These are phyloP conservation scores for Umbelopsis isabellina DNA, from an alignment of 192 early-diverging fungal genomes.

Conservation along the genomic window DNA sequence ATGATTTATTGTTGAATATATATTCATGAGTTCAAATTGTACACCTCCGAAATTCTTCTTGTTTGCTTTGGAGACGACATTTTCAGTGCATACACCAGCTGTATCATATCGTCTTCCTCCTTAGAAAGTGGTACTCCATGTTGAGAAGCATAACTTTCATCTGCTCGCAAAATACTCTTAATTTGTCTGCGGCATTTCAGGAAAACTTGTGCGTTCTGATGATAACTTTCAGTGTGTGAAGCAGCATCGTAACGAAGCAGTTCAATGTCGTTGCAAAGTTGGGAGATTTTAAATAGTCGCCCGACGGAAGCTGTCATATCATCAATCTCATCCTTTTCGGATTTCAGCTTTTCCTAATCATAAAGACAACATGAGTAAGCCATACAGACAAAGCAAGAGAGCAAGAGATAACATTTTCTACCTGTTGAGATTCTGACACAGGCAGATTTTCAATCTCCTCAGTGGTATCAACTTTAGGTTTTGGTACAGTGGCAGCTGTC, in stretches of 20 bases:
- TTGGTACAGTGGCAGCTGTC: slow-evolving; percentile 31
- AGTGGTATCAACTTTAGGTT: not conserved
- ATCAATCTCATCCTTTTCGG: not conserved
- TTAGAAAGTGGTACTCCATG: slow-evolving; percentile 34
- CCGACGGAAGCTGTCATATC: not conserved
- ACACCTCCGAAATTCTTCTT: slow-evolving; percentile 37
- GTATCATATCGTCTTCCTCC: slow-evolving; percentile 47
- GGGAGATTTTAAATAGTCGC: slow-evolving; percentile 27
- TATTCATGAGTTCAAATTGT: slow-evolving; percentile 26
- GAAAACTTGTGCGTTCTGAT: slow-evolving; percentile 42
- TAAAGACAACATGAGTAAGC: not conserved
- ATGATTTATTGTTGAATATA: slow-evolving; percentile 7
- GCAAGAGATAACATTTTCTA: not conserved
- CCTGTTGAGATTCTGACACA: slow-evolving; percentile 3
- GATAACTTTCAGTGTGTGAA: slow-evolving; percentile 17
- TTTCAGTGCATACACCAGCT: slow-evolving; percentile 40
- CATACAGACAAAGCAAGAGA: not conserved
- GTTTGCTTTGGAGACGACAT: slow-evolving; percentile 26
- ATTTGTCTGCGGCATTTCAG: slow-evolving; percentile 46
- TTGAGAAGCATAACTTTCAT: slow-evolving; percentile 40
- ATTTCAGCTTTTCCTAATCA: slow-evolving; percentile 1
- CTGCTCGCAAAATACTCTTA: slow-evolving; percentile 37
- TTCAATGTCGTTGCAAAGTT: slow-evolving; percentile 44
- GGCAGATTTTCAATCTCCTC: slow-evolving; percentile 4
- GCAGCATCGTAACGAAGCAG: slow-evolving; percentile 33